Base-by-base conservation (phyloP, 441 rosid species). In the Adansonia grandidieri region DNA sequence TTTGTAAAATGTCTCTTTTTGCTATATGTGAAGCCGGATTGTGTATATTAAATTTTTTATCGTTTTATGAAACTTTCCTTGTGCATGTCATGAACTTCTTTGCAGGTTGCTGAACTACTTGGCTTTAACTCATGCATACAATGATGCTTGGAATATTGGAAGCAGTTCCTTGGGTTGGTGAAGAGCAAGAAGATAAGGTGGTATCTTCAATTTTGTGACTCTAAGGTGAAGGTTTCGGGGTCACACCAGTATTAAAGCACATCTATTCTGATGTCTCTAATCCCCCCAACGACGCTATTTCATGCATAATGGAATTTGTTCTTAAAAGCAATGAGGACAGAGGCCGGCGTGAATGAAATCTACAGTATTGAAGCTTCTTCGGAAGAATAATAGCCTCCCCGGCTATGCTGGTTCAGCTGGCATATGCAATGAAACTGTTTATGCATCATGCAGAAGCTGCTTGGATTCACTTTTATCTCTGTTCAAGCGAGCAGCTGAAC, bases 141-240 rank as follows among this genome's bases (percentile, higher is more conserved):
- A 45, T 87, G 96, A 76, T 93, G 97, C 83, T 89, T 62, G 86
- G 97, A 92, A 84, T 96, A 92, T 78, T 96, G 77, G 99, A 96
- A 90, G 99, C 99, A 76, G 99, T 96, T 83, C 99, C 99, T 0
- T 96, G 99, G 98, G 94, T 92, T 24, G 99, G 98, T 19, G 94
- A 95, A 72, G 99, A 96, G 84, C 98, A 96, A 81, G 99, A 96
- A 81, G 98, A 91, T 79, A 92, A 90, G 80, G 99, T 96, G n/a
- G 88, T 96, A 73, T 91, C 94, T 11, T 89, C 95, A 9, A 86
- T 96, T 66, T 82, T 90, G 47, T 85, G 86, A 48, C 90, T 96
- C 24, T 94, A 91, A 77, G 83, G 86, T 45, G 93, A 96, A 83
- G 94, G 90, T 53, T 73, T 89, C 61, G 90, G 90, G 74, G 91